Percentiles rank a stretch among this genome's conserved stretches.
phyloP scores from a whole-genome alignment of 306 rosid species.

The Arachis stenosperma region DNA sequence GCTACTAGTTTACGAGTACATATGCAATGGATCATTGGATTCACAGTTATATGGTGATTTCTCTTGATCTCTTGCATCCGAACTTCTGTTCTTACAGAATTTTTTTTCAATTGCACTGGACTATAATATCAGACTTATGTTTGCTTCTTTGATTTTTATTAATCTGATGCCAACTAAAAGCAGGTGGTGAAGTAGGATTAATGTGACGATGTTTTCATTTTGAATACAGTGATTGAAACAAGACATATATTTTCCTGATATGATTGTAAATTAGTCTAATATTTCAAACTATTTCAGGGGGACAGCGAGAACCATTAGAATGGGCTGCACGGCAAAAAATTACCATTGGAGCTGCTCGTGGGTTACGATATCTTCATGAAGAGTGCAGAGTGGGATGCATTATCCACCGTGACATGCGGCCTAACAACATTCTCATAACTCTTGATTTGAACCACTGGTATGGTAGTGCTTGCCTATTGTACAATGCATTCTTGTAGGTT shows the following conservation, averaged over 20 bases:
- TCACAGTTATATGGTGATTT: conserved; percentile 29
- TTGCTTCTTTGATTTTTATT: no score
- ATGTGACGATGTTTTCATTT: no score
- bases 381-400: conserved; percentile 99
- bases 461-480: conserved; percentile 2
- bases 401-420: conserved; percentile 99
- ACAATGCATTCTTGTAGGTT: neutral
- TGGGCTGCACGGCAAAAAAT: conserved; percentile 94
- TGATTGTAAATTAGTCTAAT: conserved; percentile 37
- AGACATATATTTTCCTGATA: no score
- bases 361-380: conserved; percentile 95
- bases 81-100: no score
- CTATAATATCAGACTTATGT: no score
- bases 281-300: conserved; percentile 58
- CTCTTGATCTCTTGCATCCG: no score
- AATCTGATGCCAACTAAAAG: no score
- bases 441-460: conserved; percentile 99
- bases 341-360: conserved; percentile 98
- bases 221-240: no score
- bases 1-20: conserved; percentile 39
- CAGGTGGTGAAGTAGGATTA: no score
- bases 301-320: conserved; percentile 66
- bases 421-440: conserved; percentile 96
- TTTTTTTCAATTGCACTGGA: no score
- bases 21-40: conserved; percentile 44